These are phyloP conservation scores for Aethionema arabicum DNA, from an alignment of 345 rosid genomes.

Conservation along the genomic window DNA sequence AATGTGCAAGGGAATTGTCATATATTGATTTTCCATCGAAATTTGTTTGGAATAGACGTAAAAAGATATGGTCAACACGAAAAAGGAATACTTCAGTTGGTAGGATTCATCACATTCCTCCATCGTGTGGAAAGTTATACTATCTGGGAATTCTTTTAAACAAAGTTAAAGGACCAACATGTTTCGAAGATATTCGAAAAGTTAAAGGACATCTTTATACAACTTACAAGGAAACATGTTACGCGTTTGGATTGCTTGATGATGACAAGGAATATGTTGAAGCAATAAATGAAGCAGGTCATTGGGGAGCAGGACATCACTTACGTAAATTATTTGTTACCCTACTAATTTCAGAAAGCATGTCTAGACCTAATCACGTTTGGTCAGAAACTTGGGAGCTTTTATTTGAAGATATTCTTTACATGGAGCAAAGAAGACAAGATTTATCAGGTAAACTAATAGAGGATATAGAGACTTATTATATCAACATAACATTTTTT, in stretches of 20 bases:
- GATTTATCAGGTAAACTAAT: no score
- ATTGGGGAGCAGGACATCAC: no score
- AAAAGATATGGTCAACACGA: not conserved
- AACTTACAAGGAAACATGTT: not conserved
- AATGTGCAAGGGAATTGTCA: no score
- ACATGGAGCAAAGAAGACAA: no score
- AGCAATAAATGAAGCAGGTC: not conserved
- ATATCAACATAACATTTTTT: no score
- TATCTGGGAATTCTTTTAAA: not conserved
- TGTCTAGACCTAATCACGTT: fast-evolving
- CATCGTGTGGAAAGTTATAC: not conserved
- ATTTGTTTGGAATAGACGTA: not conserved
- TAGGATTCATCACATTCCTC: not conserved
- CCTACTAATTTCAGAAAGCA: not conserved
- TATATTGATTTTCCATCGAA: no score
- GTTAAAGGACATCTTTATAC: not conserved
- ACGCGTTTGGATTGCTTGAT: not conserved
- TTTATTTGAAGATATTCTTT: not conserved
- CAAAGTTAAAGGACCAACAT: not conserved
- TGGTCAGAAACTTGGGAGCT: not conserved
- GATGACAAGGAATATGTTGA: slow-evolving; percentile 8
- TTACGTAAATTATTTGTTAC: not conserved
- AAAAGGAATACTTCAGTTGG: not conserved
- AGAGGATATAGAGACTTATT: no score
- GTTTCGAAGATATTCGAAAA: not conserved